These are phyloP conservation scores for Suillus decipiens DNA, from an alignment of 768 basidiomycete species.

Conservation along the genomic window DNA sequence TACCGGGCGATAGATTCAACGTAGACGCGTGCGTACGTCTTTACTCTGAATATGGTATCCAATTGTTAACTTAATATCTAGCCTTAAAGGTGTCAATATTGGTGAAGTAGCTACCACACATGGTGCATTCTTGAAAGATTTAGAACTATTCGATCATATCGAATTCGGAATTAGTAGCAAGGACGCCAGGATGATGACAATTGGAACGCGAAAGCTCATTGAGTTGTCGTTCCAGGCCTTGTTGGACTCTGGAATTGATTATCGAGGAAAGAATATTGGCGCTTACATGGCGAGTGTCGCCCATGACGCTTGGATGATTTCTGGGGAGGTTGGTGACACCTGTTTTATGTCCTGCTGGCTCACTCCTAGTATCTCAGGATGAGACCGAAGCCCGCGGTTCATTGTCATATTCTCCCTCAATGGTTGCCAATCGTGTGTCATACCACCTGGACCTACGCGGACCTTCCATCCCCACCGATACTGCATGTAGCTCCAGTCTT, in stretches of 20 bases:
- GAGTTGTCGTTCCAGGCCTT: too few species aligned
- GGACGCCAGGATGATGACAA: too few species aligned
- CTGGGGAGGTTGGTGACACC: slow-evolving; percentile 19
- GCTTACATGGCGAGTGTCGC: slow-evolving; percentile 9
- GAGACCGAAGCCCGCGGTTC: slow-evolving; percentile 35
- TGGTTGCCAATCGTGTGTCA: slow-evolving; percentile 37
- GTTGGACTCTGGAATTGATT: neutral
- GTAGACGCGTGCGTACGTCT: neutral
- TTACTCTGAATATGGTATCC: too few species aligned
- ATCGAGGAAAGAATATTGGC: neutral
- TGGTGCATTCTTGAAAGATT: too few species aligned
- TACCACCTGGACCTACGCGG: slow-evolving; percentile 41
- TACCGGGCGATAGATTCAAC: neutral
- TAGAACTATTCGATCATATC: too few species aligned
- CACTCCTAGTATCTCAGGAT: slow-evolving; percentile 25
- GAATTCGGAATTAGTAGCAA: too few species aligned
- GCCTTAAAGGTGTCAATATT: too few species aligned
- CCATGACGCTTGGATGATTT: slow-evolving; percentile 31
- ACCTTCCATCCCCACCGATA: slow-evolving; percentile 52
- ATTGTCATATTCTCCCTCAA: slow-evolving; percentile 35
- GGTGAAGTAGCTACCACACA: too few species aligned
- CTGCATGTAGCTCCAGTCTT: slow-evolving; percentile 52
- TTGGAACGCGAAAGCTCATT: too few species aligned
- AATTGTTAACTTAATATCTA: too few species aligned
- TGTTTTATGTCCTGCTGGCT: neutral